Conservation (phyloP, 2,329 filamentous ascomycete species). For the Botrytis tulipae region DNA sequence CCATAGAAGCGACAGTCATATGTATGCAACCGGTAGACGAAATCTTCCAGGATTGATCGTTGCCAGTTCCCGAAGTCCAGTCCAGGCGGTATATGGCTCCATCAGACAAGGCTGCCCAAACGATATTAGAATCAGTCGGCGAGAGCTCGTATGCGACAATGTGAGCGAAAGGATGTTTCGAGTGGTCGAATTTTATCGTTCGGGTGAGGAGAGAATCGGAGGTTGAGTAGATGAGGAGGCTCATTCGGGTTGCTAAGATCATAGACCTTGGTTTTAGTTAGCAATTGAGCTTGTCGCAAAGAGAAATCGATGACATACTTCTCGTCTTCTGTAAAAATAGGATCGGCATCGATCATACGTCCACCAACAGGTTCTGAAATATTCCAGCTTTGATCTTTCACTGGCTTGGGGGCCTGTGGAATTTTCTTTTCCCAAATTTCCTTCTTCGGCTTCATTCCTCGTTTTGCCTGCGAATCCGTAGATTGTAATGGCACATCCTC, state of each 20-base stretch:
- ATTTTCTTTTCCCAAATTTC: constrained; percentile 19
- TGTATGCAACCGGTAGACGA: constrained; percentile 39
- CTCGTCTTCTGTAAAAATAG: constrained; percentile 60
- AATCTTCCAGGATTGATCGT: constrained; percentile 43
- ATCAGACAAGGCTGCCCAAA: constrained; percentile 61
- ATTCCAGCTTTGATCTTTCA: constrained; percentile 47
- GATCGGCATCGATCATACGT: constrained; percentile 62
- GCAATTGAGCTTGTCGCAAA: constrained; percentile 21
- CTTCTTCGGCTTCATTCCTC: constrained; percentile 18
- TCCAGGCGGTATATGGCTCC: constrained; percentile 57
- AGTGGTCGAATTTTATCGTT: constrained; percentile 54
- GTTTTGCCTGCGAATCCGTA: not conserved
- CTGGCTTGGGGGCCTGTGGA: constrained; percentile 21
- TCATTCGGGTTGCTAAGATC: constrained; percentile 70
- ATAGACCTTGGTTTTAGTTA: constrained; percentile 52
- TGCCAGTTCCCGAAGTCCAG: constrained; percentile 52
- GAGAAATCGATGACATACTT: constrained; percentile 47
- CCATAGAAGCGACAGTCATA: constrained; percentile 40
- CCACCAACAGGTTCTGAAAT: constrained; percentile 65
- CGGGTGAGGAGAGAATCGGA: constrained; percentile 77
- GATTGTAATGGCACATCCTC: constrained; percentile 15
- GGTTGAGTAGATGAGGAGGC: constrained; percentile 78
- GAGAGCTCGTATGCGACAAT: constrained; percentile 46
- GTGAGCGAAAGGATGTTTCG: constrained; percentile 28
- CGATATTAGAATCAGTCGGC: constrained; percentile 44